Evolutionary conservation across 371 early-diverging fungal species (phyloP).

Genomic region (Apophysomyces ossiformis): DNA sequence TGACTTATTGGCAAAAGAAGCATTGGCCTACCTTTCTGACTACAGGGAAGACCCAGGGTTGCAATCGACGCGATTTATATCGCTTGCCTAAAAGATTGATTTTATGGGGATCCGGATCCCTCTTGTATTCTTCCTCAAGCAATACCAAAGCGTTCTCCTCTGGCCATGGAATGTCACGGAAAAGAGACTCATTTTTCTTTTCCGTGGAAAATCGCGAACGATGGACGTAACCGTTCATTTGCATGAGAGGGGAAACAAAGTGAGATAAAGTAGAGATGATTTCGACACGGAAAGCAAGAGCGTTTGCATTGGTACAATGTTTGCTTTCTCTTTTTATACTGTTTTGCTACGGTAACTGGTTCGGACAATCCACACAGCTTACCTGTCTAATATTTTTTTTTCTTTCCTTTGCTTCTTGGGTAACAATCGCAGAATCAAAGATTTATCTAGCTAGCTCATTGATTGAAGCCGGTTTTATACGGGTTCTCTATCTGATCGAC

Average conservation of each 20-base stretch:
- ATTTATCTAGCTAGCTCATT: too few species aligned
- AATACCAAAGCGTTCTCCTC: not conserved
- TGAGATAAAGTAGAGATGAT: not conserved
- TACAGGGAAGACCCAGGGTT: constrained; percentile 88
- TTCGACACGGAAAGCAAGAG: not conserved
- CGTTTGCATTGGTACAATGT: too few species aligned
- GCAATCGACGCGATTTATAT: constrained; percentile 81
- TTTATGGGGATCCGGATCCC: constrained; percentile 70
- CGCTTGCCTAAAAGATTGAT: constrained; percentile 89
- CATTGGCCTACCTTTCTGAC: constrained; percentile 66
- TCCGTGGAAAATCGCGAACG: not conserved
- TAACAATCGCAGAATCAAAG: too few species aligned
- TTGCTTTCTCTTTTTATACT: too few species aligned
- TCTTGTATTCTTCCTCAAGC: constrained; percentile 60
- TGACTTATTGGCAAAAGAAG: not conserved
- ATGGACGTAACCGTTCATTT: not conserved
- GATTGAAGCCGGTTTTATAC: too few species aligned
- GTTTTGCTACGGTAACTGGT: too few species aligned
- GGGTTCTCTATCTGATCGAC: too few species aligned
- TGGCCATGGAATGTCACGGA: not conserved
- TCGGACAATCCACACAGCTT: too few species aligned
- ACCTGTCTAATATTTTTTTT: too few species aligned
- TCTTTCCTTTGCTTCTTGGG: too few species aligned
- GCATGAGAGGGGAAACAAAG: not conserved
- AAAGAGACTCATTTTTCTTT: not conserved